These are phyloP conservation scores for Wallacemonas sp. DNA, from an alignment of 208 protist species.

Conservation along the genomic window DNA sequence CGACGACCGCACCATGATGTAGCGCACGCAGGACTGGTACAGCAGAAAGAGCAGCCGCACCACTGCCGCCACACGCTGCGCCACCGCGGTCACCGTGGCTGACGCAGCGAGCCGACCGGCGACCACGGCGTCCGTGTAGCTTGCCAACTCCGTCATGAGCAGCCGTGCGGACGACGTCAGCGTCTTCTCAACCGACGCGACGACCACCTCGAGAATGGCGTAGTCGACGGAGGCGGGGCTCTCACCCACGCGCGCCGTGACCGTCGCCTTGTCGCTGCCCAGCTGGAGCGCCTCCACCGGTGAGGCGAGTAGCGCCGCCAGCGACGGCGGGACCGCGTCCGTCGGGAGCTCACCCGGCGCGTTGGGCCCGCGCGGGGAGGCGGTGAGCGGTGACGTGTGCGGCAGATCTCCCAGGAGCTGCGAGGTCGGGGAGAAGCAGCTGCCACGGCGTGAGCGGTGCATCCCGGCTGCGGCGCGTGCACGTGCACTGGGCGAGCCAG, in stretches of 20 bases:
- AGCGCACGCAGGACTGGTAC: slow-evolving; percentile 43
- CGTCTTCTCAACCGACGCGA: slow-evolving; percentile 21
- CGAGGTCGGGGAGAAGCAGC: slow-evolving; percentile 45
- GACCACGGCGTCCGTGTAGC: slow-evolving; percentile 3
- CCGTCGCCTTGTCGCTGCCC: background rate
- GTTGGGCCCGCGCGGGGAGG: too few relatives aligned
- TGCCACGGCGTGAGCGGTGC: slow-evolving; percentile 45
- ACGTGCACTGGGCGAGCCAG: background rate
- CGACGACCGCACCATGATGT: slow-evolving; percentile 36
- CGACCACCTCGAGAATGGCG: slow-evolving; percentile 8
- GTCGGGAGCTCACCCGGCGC: background rate
- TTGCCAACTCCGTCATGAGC: background rate
- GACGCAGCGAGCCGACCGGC: background rate
- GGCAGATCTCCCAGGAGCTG: slow-evolving; percentile 7
- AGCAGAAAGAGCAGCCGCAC: slow-evolving; percentile 33
- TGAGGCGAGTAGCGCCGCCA: background rate
- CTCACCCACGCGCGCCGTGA: slow-evolving; percentile 10
- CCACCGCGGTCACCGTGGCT: background rate
- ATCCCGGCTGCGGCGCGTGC: background rate
- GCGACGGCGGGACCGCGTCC: background rate
- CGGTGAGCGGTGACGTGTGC: background rate
- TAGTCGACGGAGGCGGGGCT: slow-evolving; percentile 33
- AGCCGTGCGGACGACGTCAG: slow-evolving; percentile 18
- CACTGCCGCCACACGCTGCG: slow-evolving; percentile 1
- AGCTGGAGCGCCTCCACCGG: background rate